Percentiles rank a stretch among this genome's conserved stretches.
Evolutionary conservation across 768 basidiomycete genomes (phyloP).

Genomic region (Cytidiella melzeri): DNA sequence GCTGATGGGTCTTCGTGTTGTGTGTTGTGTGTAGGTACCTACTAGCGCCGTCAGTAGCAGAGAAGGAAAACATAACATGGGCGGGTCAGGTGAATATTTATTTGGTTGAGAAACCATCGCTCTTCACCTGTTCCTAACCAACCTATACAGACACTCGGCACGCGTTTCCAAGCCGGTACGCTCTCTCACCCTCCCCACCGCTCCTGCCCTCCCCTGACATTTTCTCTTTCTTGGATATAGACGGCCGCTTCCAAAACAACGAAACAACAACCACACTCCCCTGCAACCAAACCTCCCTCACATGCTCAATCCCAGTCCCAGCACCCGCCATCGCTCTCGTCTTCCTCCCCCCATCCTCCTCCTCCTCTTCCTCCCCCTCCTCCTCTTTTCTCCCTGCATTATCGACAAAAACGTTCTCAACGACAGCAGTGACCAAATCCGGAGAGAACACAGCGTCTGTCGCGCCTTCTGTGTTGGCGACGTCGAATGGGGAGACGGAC

Average conservation of each 20-base stretch:
- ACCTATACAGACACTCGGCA: constrained; percentile 23
- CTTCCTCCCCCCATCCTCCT: constrained; percentile 46
- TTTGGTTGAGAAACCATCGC: neutral
- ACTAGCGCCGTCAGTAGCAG: constrained; percentile 31
- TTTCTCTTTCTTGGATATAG: constrained; percentile 16
- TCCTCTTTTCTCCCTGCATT: constrained; percentile 28
- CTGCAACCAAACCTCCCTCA: constrained; percentile 36
- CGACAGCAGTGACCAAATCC: constrained; percentile 48
- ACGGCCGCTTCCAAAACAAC: constrained; percentile 33
- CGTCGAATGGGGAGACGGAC: constrained; percentile 55
- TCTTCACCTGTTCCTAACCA: neutral
- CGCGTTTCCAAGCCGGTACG: constrained; percentile 23
- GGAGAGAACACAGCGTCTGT: constrained; percentile 52
- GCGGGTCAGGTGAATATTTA: constrained; percentile 34
- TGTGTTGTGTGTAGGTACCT: constrained; percentile 26
- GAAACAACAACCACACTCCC: constrained; percentile 28
- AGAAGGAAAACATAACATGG: constrained; percentile 44
- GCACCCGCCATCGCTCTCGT: constrained; percentile 75
- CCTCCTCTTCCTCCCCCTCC: constrained; percentile 28
- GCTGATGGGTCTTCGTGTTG: too few relatives aligned
- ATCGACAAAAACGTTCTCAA: constrained; percentile 45
- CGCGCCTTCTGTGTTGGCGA: constrained; percentile 48
- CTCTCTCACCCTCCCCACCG: neutral
- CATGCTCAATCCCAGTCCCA: constrained; percentile 54
- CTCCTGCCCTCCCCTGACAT: neutral